A percentile compares a stretch with the other conserved stretches of the same genome.
These are phyloP conservation scores for Dendryphion nanum DNA, from an alignment of 2,329 filamentous ascomycete species.

Conservation along the genomic window DNA sequence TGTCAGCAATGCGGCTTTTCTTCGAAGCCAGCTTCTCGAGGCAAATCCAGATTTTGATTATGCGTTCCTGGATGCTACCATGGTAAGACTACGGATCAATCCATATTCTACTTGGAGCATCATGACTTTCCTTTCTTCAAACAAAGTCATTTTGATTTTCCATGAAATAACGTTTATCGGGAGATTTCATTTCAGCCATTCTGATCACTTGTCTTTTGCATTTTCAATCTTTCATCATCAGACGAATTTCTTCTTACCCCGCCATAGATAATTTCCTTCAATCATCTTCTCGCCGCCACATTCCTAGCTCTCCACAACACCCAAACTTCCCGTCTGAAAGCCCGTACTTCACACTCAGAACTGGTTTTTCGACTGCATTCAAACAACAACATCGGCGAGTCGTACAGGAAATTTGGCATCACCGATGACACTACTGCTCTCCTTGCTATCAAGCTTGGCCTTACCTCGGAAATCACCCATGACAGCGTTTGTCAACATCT, in stretches of 20 bases:
- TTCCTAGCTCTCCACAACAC: slow-evolving; percentile 74
- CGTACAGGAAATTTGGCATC: slow-evolving; percentile 86
- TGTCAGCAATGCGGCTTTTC: slow-evolving; percentile 72
- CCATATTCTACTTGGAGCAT: too few species aligned
- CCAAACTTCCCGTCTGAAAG: slow-evolving; percentile 63
- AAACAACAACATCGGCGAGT: slow-evolving; percentile 88
- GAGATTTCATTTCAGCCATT: too few species aligned
- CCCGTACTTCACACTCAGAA: slow-evolving; percentile 85
- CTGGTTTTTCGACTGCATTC: slow-evolving; percentile 77
- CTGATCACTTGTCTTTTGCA: neutral
- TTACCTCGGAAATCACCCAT: slow-evolving; percentile 14
- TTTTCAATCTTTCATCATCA: too few species aligned
- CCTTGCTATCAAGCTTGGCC: slow-evolving; percentile 76
- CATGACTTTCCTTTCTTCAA: too few species aligned
- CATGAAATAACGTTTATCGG: too few species aligned
- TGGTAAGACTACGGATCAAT: too few species aligned
- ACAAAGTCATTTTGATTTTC: too few species aligned
- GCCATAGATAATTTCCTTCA: slow-evolving; percentile 64
- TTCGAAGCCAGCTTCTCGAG: slow-evolving; percentile 80
- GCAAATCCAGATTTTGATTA: slow-evolving; percentile 88
- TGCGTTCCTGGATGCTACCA: slow-evolving; percentile 83
- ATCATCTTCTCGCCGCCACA: slow-evolving; percentile 71
- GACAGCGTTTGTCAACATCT: slow-evolving; percentile 29
- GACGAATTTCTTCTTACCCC: slow-evolving; percentile 2
- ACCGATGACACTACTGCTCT: slow-evolving; percentile 67